A percentile compares a stretch with the other conserved stretches of the same genome.
phyloP scores from a whole-genome alignment of 768 basidiomycete genomes.

The Chalciporus sphaerocephalus region DNA sequence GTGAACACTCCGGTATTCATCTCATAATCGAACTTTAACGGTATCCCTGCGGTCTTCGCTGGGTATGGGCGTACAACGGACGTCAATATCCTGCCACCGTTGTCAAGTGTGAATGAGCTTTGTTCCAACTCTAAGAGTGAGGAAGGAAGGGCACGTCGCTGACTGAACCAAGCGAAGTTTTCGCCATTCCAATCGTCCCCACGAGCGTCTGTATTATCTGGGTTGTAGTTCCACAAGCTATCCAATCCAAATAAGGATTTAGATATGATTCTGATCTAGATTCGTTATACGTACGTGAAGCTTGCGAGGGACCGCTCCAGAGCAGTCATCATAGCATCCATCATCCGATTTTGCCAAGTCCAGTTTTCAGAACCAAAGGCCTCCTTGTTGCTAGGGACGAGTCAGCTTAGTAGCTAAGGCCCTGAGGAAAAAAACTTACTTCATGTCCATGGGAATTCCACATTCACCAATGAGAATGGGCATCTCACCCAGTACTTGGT shows the following conservation, averaged over 20 bases:
- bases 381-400: conserved; percentile 50
- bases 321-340: conserved; percentile 87
- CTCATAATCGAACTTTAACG: conserved; percentile 70
- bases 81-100: conserved; percentile 72
- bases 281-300: conserved; percentile 66
- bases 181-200: conserved; percentile 97
- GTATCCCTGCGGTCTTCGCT: conserved; percentile 84
- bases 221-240: conserved; percentile 95
- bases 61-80: conserved; percentile 88
- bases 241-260: neutral
- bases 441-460: conserved; percentile 96
- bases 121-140: conserved; percentile 57
- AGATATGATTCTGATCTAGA: neutral
- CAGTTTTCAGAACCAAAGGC: conserved; percentile 74
- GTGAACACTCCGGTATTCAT: conserved; percentile 64
- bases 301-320: conserved; percentile 73
- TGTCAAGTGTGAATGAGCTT: conserved; percentile 67
- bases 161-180: conserved; percentile 94
- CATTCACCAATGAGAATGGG: conserved; percentile 91
- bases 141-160: conserved; percentile 50
- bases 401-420: neutral
- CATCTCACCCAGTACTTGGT: conserved; percentile 67
- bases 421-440: conserved; percentile 48
- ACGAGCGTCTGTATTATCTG: conserved; percentile 66
- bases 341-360: conserved; percentile 82